Evolutionary conservation across 192 early-diverging fungal genomes (phyloP), one percentile per base, ranked within the genome.

Genomic region (Bifiguratus adelaidae): DNA sequence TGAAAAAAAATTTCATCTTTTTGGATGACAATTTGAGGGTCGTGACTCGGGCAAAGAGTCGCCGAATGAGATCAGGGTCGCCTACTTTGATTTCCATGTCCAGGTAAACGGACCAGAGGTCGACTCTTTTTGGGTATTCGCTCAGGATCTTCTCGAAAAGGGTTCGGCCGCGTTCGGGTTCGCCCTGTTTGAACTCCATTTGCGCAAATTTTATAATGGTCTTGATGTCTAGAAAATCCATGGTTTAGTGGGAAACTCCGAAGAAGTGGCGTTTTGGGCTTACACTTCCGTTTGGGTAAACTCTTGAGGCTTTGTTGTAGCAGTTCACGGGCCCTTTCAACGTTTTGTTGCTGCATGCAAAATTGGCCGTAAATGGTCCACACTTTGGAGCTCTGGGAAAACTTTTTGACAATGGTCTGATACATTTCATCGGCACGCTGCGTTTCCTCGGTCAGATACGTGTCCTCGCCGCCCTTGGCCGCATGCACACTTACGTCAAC

Each of bases 1-100:
- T 99, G 70, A 99, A 97, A 56, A 99, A 82, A 72, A 91, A 97
- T 67, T 96, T 97, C 89, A 96, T 93, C 77, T 95, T 92, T 75
- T 94, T 96, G 20, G 89, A 86, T 18, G 93, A 93, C 53, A 86
- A 72, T 61, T 92, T 94, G 71, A 93, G 68, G 7, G 73, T 71
- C n/a, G 87, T 83, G 19, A 89, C 80, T 21, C 92, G 83, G 58
- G 91, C 83, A 75, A 99, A 99, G 49, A 99, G 58, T 0, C 80
- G 67, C 84, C 85, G 64, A 24, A 76, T 77, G 34, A 74, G 61
- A 41, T 70, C 74, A 29, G 76, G 48, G 44, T 92, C 83, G 1
- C 77, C 82, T 41, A 69, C 70, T 47, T 82, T 74, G 46, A 85
- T 79, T 62, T 99, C 96, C 91, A 96, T 93, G 65, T 99, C 94